Evolutionary conservation across 2,329 filamentous ascomycete species (phyloP), one percentile per base, ranked within the genome.

Genomic region (Neoarthrinium moseri): DNA sequence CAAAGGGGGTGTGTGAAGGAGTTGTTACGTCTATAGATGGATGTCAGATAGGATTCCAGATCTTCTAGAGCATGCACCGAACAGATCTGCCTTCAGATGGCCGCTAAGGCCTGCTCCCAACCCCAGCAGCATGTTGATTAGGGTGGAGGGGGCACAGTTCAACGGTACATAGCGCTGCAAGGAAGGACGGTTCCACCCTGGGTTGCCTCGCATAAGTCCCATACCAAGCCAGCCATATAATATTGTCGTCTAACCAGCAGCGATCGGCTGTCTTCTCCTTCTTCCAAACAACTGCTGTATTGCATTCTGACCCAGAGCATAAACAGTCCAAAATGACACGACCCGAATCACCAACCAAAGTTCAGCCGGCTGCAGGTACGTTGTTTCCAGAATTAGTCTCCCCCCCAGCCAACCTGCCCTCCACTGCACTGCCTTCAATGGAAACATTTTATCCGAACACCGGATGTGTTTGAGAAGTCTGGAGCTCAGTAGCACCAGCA

Each of bases 381-480:
- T 37, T 18, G 26, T 38, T 38, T 34, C 33, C 34, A 45, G 13
- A 39, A 17, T 22, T 30, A 6, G n/a, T 30, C 24, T 12, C 12
- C 26, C 21, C 23, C 15, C 23, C 22, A 35, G 32, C 11, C 17
- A n/a, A n/a, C n/a, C n/a, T n/a, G n/a, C n/a, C n/a, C n/a, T n/a
- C n/a, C n/a, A n/a, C n/a, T n/a, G n/a, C n/a, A n/a, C n/a, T n/a
- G n/a, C n/a, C n/a, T n/a, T n/a, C n/a, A n/a, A 32, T 39, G 43
- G 35, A 30, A 45, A 29, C 18, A 24, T 20, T n/a, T 27, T 34
- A 38, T 37, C 43, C 43, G 43, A 45, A 39, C n/a, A 15, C 34
- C 34, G 33, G 43, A 45, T 17, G 43, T 18, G 43, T 38, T 45
- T 45, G 43, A 39, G 35, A 33, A 32, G 13, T 2, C n/a, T 26